Evolutionary conservation across 139 green algal genomes (phyloP), one percentile per base, ranked within the genome.

Genomic region (Ettlia oleoabundans): DNA sequence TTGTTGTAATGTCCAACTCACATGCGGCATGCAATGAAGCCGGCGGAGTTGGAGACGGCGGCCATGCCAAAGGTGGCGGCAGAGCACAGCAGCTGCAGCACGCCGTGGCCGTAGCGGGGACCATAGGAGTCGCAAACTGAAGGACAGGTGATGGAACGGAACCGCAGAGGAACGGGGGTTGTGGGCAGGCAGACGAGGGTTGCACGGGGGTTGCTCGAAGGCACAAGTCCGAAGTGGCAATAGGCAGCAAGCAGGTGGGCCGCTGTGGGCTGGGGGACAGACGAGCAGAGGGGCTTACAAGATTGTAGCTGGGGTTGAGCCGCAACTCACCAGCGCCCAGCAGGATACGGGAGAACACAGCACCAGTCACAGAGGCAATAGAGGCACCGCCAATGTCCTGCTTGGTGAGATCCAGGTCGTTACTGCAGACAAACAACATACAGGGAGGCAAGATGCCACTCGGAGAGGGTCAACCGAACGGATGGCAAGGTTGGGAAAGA

Each of bases 341-440:
- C 6, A 83, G 32, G 35, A 92, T 82, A 67, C 86, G 84, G 5
- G 82, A 84, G 66, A 91, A 88, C 26, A 91, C 82, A 33, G 86
- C 88, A 33, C 86, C 86, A 24, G 86, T 88, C 24, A 90, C 78
- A 22, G 83, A 52, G 24, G 85, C 76, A 47, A 93, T 91, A 47
- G 77, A 75, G 32, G 86, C 79, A 72, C 82, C 84, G 3, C 30
- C 77, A 32, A 94, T 77, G 53, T 94, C 82, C 26, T 71, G 73
- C 86, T 95, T 94, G 42, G 87, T 94, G 2, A 98, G 85, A 81
- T 90, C 83, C 0, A 98, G 77, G 89, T 96, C 89, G 52, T 98
- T 88, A 26, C 82, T 79, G 66, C 65, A 41, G 30, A 40, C 24
- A 9, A 10, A 40, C n/a, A 62, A 22, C 19, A 15, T 9, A 47